A percentile compares a stretch with the other conserved stretches of the same genome.
phyloP scores from a whole-genome alignment of 129 eudicot genomes.

The Logfia minima region DNA sequence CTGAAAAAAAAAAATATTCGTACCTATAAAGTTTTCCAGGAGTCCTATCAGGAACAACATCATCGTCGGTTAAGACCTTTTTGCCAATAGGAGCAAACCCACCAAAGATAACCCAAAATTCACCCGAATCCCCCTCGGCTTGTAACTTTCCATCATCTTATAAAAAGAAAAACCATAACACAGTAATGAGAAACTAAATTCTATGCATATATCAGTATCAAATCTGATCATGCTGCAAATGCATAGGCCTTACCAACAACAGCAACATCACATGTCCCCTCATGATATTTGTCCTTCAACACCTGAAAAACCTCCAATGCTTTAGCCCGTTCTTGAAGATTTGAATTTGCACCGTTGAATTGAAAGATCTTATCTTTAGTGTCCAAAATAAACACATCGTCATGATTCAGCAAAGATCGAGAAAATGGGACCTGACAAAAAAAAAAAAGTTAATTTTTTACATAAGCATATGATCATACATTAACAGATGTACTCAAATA shows the following conservation, averaged over 20 bases:
- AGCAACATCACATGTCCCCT: conserved; percentile 83
- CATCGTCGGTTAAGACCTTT: conserved; percentile 85
- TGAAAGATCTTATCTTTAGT: conserved; percentile 86
- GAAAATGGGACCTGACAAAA: conserved; percentile 67
- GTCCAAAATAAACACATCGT: conserved; percentile 87
- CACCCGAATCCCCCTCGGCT: conserved; percentile 96
- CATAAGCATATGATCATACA: neutral
- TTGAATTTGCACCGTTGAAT: conserved; percentile 89
- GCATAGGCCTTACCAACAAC: conserved; percentile 62
- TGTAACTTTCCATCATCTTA: conserved; percentile 93
- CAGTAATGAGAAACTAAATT: conserved; percentile 8
- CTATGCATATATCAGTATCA: neutral
- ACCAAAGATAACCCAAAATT: conserved; percentile 97
- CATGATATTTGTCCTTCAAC: conserved; percentile 82
- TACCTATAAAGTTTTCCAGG: conserved; percentile 74
- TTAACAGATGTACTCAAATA: neutral
- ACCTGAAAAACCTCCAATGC: conserved; percentile 80
- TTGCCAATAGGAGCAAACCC: conserved; percentile 98
- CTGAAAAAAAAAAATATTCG: neutral
- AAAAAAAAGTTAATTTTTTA: neutral
- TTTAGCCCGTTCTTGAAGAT: conserved; percentile 90
- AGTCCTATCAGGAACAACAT: conserved; percentile 69
- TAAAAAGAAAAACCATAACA: neutral
- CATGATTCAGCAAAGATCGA: conserved; percentile 85
- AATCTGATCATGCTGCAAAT: neutral